These are phyloP conservation scores for Torulaspora globosa DNA, from an alignment of 1,139 yeast species.

Conservation along the genomic window DNA sequence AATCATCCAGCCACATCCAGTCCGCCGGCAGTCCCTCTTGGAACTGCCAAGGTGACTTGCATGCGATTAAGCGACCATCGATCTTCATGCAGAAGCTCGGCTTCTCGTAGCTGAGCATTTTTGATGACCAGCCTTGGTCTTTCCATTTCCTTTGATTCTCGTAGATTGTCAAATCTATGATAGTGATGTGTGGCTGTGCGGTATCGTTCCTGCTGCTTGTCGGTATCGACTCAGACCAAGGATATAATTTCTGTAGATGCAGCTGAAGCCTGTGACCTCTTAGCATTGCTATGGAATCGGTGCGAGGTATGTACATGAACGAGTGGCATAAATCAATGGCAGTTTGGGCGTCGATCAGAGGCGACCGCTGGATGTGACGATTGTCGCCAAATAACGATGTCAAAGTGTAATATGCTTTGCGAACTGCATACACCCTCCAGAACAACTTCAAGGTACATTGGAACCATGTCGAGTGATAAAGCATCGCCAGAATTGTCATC, in stretches of 20 bases:
- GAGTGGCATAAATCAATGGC: slow-evolving; percentile 9
- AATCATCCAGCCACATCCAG: slow-evolving; percentile 33
- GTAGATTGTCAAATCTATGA: slow-evolving; percentile 22
- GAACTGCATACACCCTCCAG: slow-evolving; percentile 29
- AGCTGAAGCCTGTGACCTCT: slow-evolving; percentile 15
- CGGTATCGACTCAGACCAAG: slow-evolving; percentile 10
- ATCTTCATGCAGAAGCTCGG: slow-evolving; percentile 16
- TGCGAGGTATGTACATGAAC: slow-evolving; percentile 15
- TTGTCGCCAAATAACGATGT: slow-evolving; percentile 4
- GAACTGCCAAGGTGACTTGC: slow-evolving; percentile 23
- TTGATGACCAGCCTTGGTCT: slow-evolving; percentile 24
- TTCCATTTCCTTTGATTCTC: slow-evolving; percentile 36
- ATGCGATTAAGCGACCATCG: slow-evolving; percentile 4
- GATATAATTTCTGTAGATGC: slow-evolving; percentile 18
- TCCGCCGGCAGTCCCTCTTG: slow-evolving; percentile 20
- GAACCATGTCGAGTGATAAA: slow-evolving; percentile 31
- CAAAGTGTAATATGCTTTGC: slow-evolving; percentile 20
- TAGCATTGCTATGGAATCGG: slow-evolving; percentile 15
- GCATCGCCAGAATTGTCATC: slow-evolving; percentile 9
- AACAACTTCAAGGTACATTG: slow-evolving; percentile 30
- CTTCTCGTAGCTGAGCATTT: slow-evolving; percentile 30
- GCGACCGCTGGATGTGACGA: slow-evolving; percentile 1
- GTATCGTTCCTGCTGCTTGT: neutral
- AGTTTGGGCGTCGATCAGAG: slow-evolving; percentile 3
- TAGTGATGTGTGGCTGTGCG: slow-evolving; percentile 9